These are phyloP conservation scores for Dryas integrifolia DNA, from an alignment of 331 rosid genomes.

Conservation along the genomic window DNA sequence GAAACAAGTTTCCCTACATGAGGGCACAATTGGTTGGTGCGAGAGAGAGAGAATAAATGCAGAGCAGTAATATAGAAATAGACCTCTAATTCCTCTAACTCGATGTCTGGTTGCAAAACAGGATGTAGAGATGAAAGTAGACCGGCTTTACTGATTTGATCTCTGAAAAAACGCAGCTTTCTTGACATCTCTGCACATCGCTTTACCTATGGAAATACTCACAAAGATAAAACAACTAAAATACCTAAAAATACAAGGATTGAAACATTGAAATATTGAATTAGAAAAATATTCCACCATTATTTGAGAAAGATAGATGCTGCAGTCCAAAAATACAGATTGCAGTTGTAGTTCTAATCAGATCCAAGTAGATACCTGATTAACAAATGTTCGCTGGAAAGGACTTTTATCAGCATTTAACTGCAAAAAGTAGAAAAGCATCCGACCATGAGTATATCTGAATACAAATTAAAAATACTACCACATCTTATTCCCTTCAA, in stretches of 20 bases:
- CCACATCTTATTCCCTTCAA: conserved; percentile 8
- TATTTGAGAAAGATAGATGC: conserved; percentile 13
- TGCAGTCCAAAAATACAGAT: conserved; percentile 25
- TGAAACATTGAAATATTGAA: neutral
- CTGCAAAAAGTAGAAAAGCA: conserved; percentile 48
- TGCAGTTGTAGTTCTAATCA: conserved; percentile 23
- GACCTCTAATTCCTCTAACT: conserved; percentile 92
- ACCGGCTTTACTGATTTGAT: conserved; percentile 87
- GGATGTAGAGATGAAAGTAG: conserved; percentile 53
- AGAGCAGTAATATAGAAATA: conserved; percentile 24
- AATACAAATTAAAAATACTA: neutral
- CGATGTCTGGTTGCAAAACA: conserved; percentile 65
- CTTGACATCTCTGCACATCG: conserved; percentile 99
- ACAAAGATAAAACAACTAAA: conserved; percentile 20
- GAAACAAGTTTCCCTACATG: conserved; percentile 18
- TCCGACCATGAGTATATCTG: conserved; percentile 14
- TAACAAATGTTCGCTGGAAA: conserved; percentile 91
- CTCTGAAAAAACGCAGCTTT: conserved; percentile 89
- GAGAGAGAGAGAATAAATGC: conserved; percentile 17
- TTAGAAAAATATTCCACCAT: neutral
- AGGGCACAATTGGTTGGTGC: conserved; percentile 13
- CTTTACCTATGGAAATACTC: conserved; percentile 67
- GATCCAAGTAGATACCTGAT: conserved; percentile 60
- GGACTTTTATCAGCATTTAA: conserved; percentile 96
- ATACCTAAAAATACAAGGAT: neutral